Percentiles rank a stretch among this genome's conserved stretches.
Conservation (phyloP, 2,329 filamentous ascomycete genomes). For the Hypoxylon sp. region DNA sequence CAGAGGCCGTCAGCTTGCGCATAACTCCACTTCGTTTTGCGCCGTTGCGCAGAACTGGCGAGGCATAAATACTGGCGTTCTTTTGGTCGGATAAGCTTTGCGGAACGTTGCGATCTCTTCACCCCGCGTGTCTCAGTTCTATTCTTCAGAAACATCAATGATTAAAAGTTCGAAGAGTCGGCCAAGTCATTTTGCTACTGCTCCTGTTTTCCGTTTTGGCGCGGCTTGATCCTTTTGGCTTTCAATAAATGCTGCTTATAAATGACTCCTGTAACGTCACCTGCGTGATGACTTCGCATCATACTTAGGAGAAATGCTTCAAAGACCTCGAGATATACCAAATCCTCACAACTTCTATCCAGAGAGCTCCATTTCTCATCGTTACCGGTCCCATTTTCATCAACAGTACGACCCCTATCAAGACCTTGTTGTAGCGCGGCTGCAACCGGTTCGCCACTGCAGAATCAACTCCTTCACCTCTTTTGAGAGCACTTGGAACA, state of each 20-base stretch:
- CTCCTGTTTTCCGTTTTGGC: slow-evolving; percentile 16
- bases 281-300: slow-evolving; percentile 49
- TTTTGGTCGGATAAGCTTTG: slow-evolving; percentile 15
- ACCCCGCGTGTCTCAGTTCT: slow-evolving; percentile 16
- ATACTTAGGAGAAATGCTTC: slow-evolving; percentile 52
- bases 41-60: slow-evolving; percentile 49
- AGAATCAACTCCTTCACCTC: slow-evolving; percentile 39
- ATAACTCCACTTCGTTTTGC: slow-evolving; percentile 50
- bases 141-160: slow-evolving; percentile 18
- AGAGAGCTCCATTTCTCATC: slow-evolving; percentile 27
- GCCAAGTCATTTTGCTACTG: slow-evolving; percentile 22
- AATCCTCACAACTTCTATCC: slow-evolving; percentile 28
- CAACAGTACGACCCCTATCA: slow-evolving; percentile 29
- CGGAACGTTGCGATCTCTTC: slow-evolving; percentile 9
- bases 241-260: slow-evolving; percentile 40
- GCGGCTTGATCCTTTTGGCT: slow-evolving; percentile 7
- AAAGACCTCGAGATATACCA: slow-evolving; percentile 48
- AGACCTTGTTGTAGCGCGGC: slow-evolving; percentile 27
- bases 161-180: slow-evolving; percentile 8
- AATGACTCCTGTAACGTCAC: slow-evolving; percentile 32
- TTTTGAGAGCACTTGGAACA: slow-evolving; percentile 43
- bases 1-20: slow-evolving; percentile 43
- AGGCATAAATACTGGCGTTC: slow-evolving; percentile 42
- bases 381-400: slow-evolving; percentile 11
- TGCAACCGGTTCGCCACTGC: slow-evolving; percentile 30